Base-by-base conservation (phyloP, 139 green algal species). In the Coccomyxa sp. region DNA sequence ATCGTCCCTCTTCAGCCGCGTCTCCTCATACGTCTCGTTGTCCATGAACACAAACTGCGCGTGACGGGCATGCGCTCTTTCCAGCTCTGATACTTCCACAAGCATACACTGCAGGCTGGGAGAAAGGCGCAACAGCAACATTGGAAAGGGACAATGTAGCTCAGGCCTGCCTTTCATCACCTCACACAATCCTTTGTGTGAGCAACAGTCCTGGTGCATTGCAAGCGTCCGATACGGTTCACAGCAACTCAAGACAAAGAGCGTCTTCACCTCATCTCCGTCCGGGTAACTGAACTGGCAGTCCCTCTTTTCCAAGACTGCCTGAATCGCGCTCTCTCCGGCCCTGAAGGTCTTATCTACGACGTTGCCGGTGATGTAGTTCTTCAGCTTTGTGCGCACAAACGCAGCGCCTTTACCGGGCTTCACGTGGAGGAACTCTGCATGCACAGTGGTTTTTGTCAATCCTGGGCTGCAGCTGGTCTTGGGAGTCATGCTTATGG, bases 391-490 rank as follows among this genome's bases (percentile, higher is more conserved):
- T 34, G 94, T 92, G 50, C 97, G 91, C 70, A 99, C 96, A 83
- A 99, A 99, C 5, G 97, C 96, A 10, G 94, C 86, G 14, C 96
- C 97, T 83, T 99, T 99, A 55, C 97, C 97, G 39, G 97, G 97
- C 91, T 99, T 99, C 1, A 99, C 96, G 83, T 99, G 96, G 76
- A 98, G 82, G 83, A 99, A 98, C 83, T 99, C 97, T 91, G 85
- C 78, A 81, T 16, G 35, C 29, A 34, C 31, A 39, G 22, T 40
- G 70, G 12, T 40, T 10, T 9, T 5, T 64, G 2, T 18, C 35
- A 29, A 44, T 44, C 10, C 29, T 24, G 29, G 36, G 16, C 27
- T 27, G 40, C 34, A 14, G 14, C 12, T 0, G 39, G 1, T 79
- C 35, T n/a, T 24, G 2, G 35, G 22, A 39, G 9, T 7, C 37